phyloP scores from a whole-genome alignment of 75 land plant species.

The Cunninghamia lanceolata region DNA sequence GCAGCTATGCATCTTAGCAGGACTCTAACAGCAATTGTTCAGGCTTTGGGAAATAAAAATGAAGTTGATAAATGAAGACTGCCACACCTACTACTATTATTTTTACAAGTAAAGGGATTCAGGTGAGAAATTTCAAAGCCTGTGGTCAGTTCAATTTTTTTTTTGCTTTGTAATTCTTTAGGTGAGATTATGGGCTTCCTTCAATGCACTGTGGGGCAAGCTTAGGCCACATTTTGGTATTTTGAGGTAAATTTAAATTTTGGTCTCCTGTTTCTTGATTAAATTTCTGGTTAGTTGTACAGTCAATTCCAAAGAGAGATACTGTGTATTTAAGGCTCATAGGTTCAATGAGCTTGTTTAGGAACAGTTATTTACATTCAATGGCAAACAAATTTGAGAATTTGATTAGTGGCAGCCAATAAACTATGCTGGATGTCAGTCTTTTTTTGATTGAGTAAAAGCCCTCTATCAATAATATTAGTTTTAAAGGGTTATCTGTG shows the following conservation, averaged over 20 bases:
- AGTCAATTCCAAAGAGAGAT: background rate
- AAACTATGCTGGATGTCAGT: background rate
- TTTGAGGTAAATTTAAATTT: background rate
- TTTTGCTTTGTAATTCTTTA: background rate
- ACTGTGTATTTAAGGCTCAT: background rate
- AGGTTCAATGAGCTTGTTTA: slow-evolving; percentile 1
- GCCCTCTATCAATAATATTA: background rate
- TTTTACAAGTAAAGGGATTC: background rate
- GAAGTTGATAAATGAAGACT: background rate
- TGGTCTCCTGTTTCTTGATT: background rate
- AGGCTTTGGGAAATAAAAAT: slow-evolving; percentile 1
- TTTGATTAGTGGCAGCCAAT: background rate
- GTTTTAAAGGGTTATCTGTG: background rate
- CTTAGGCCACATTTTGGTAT: background rate
- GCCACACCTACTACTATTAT: background rate
- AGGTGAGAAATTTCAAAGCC: background rate
- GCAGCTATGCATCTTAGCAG: background rate
- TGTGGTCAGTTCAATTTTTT: background rate
- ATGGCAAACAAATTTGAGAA: background rate
- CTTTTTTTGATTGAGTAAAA: background rate
- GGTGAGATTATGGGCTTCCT: background rate
- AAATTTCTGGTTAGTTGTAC: background rate
- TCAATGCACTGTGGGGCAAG: background rate
- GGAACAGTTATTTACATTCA: background rate
- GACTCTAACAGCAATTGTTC: background rate